phyloP scores from a whole-genome alignment of 352 stramenopile genomes.

The Phytophthora lateralis region DNA sequence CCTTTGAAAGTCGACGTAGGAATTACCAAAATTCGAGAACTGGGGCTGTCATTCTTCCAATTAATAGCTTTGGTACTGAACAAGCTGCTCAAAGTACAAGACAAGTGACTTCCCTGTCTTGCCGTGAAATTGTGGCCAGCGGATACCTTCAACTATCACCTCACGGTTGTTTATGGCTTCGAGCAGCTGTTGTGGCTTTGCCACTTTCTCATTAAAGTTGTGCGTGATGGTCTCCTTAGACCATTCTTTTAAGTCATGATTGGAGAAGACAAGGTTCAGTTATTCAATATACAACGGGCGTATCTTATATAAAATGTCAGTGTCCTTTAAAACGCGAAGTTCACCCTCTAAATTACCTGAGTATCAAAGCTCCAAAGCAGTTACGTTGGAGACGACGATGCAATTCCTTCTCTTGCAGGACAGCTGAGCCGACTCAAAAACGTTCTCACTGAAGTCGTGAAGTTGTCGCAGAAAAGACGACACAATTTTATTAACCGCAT shows the following conservation, averaged over 20 bases:
- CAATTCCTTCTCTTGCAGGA: background rate
- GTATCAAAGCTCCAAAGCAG: no score
- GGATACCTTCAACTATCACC: constrained; percentile 23
- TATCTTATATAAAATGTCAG: background rate
- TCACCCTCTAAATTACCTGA: background rate
- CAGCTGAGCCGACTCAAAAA: background rate
- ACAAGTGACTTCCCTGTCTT: constrained; percentile 17
- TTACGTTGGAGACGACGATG: no score
- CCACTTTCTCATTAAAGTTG: constrained; percentile 7
- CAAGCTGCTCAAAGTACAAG: constrained; percentile 30
- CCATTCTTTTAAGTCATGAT: constrained; percentile 19
- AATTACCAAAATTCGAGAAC: constrained; percentile 19
- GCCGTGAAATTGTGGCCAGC: constrained; percentile 16
- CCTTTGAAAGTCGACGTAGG: constrained; percentile 9
- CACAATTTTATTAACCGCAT: constrained; percentile 8
- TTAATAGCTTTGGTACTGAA: constrained; percentile 20
- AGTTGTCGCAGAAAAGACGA: background rate
- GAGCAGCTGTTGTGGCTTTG: constrained; percentile 24
- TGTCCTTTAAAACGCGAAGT: background rate
- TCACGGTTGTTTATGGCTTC: constrained; percentile 22
- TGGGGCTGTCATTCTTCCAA: constrained; percentile 3
- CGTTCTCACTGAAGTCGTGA: background rate
- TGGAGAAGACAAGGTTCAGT: constrained; percentile 10
- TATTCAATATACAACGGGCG: constrained; percentile 3
- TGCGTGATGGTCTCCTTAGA: constrained; percentile 12